Evolutionary conservation across 148 eudicot species (phyloP).

Genomic region (Cornus suecica): DNA sequence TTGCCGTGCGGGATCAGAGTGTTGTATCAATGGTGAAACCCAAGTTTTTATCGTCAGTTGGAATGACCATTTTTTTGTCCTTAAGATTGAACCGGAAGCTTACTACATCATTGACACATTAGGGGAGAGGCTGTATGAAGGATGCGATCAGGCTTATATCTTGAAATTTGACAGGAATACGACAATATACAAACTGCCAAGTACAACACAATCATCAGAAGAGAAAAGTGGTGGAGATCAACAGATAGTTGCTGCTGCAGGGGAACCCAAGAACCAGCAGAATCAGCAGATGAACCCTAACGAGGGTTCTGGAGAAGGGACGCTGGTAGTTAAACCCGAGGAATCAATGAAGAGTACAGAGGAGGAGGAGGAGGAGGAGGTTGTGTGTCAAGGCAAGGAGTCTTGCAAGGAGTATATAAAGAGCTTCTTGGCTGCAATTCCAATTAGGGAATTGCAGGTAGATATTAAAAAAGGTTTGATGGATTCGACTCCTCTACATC

Average conservation of each 20-base stretch:
- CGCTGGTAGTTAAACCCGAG: constrained; percentile 3
- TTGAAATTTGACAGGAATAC: constrained; percentile 56
- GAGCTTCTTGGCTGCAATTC: constrained; percentile 86
- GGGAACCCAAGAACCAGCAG: constrained; percentile 7
- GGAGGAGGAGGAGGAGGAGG: constrained; percentile 26
- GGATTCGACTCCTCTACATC: constrained; percentile 64
- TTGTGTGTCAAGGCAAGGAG: constrained; percentile 75
- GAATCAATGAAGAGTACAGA: constrained; percentile 21
- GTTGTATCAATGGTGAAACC: constrained; percentile 27
- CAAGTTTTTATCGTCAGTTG: constrained; percentile 70
- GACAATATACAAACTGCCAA: constrained; percentile 45
- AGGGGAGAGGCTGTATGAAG: constrained; percentile 71
- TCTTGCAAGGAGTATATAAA: constrained; percentile 88
- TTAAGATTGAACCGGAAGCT: constrained; percentile 65
- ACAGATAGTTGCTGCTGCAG: constrained; percentile 17
- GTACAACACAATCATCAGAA: constrained; percentile 22
- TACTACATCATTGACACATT: constrained; percentile 67
- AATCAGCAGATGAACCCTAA: constrained; percentile 6
- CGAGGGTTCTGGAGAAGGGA: constrained; percentile 13
- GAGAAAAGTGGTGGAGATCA: constrained; percentile 34
- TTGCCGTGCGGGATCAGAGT: constrained; percentile 24
- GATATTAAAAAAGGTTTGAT: constrained; percentile 86
- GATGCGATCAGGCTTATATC: constrained; percentile 72
- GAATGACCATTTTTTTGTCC: constrained; percentile 77
- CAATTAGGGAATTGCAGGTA: constrained; percentile 70